phyloP scores from a whole-genome alignment of 2,329 filamentous ascomycete species.

The Mycosphaerella arachidis region DNA sequence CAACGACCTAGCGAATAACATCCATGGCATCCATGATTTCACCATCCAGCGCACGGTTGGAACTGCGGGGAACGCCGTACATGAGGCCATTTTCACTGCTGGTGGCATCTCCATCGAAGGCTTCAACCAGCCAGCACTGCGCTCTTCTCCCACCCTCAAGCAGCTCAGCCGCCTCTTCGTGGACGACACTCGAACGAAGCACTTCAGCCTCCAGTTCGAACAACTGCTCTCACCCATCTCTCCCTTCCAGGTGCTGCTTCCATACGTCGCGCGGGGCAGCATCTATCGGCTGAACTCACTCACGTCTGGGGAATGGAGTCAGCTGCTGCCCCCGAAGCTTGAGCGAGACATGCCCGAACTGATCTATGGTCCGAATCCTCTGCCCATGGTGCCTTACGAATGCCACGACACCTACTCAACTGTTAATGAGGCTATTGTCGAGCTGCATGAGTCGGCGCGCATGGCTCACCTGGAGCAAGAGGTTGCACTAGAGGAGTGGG shows the following conservation, averaged over 20 bases:
- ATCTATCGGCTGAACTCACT: constrained; percentile 9
- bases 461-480: constrained; percentile 13
- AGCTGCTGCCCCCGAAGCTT: constrained; percentile 6
- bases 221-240: background rate
- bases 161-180: constrained; percentile 3
- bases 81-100: constrained; percentile 9
- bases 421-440: constrained; percentile 7
- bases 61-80: background rate
- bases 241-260: constrained; percentile 5
- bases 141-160: background rate
- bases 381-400: constrained; percentile 13
- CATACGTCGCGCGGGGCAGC: constrained; percentile 8
- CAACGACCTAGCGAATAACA: background rate
- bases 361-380: constrained; percentile 5
- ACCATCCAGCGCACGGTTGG: background rate
- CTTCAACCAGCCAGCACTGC: constrained; percentile 3
- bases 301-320: constrained; percentile 8
- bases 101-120: constrained; percentile 7
- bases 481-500: constrained; percentile 14
- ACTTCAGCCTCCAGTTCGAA: constrained; percentile 8
- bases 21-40: constrained; percentile 1
- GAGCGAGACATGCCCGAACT: constrained; percentile 6
- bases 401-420: constrained; percentile 11
- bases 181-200: background rate
- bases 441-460: constrained; percentile 15